Conservation (phyloP, 148 eudicot genomes). For the Persicaria maculosa region DNA sequence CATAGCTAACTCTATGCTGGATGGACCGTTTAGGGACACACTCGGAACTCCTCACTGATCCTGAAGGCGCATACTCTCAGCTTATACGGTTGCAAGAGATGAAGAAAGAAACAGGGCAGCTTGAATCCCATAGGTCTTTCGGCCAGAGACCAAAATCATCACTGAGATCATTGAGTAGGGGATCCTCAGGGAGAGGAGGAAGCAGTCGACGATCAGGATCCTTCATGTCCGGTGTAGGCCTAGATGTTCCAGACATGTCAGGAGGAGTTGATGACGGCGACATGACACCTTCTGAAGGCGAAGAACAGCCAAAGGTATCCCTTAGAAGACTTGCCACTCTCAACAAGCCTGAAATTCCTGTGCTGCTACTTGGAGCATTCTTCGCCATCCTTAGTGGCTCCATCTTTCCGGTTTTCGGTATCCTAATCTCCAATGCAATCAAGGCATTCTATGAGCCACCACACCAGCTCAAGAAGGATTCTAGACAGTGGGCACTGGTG, state of each 20-base stretch:
- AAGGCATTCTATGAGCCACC: conserved; percentile 24
- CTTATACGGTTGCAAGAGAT: conserved; percentile 60
- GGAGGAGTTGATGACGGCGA: not conserved
- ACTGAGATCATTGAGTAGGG: conserved; percentile 38
- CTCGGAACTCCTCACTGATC: conserved; percentile 50
- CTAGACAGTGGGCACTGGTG: conserved; percentile 25
- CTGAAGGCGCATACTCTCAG: conserved; percentile 83
- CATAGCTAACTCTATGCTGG: not conserved
- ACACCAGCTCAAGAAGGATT: conserved; percentile 18
- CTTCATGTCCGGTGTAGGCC: conserved; percentile 32
- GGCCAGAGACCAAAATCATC: conserved; percentile 38
- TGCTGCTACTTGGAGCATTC: conserved; percentile 22
- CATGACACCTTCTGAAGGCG: not conserved
- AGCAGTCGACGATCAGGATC: conserved; percentile 29
- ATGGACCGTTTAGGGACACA: conserved; percentile 42
- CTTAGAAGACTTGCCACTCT: conserved; percentile 24
- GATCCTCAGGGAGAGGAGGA: conserved; percentile 41
- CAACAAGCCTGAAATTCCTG: conserved; percentile 31
- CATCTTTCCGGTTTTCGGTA: conserved; percentile 24
- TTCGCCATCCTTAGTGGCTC: conserved; percentile 22
- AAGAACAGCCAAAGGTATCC: conserved; percentile 13
- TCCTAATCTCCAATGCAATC: conserved; percentile 22
- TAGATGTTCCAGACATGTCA: conserved; percentile 12
- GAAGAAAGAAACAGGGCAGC: conserved; percentile 21
- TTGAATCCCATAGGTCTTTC: conserved; percentile 23